Evolutionary conservation across 768 basidiomycete species (phyloP).

Genomic region (Pisolithus albus): DNA sequence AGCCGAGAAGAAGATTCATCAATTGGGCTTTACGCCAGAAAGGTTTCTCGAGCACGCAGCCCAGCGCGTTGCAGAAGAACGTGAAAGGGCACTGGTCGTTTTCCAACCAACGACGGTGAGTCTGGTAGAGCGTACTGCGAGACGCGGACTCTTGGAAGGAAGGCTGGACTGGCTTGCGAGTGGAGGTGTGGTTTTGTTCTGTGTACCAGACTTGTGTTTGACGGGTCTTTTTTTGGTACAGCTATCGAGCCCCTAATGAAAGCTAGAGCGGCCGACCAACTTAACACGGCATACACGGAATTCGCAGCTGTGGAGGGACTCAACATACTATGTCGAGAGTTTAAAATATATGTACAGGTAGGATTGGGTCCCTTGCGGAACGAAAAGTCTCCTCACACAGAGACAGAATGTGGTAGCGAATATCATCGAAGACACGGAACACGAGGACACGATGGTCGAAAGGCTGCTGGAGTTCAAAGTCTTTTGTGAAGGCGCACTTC

Average conservation of each 20-base stretch:
- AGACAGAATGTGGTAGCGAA: slow-evolving; percentile 46
- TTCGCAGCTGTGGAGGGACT: slow-evolving; percentile 53
- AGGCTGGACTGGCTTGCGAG: slow-evolving; percentile 39
- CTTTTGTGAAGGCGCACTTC: slow-evolving; percentile 45
- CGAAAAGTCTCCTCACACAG: not conserved
- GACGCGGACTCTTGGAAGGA: slow-evolving; percentile 43
- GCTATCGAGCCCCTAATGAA: slow-evolving; percentile 51
- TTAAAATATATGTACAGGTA: slow-evolving; percentile 58
- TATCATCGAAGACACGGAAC: slow-evolving; percentile 57
- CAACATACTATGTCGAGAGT: slow-evolving; percentile 50
- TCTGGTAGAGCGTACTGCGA: slow-evolving; percentile 46
- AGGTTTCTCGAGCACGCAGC: slow-evolving; percentile 48
- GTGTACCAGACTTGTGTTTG: slow-evolving; percentile 18
- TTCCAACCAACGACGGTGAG: slow-evolving; percentile 44
- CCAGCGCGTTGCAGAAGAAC: slow-evolving; percentile 49
- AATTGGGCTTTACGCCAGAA: slow-evolving; percentile 32
- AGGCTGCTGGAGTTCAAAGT: slow-evolving; percentile 63
- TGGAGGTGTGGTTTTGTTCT: slow-evolving; percentile 32
- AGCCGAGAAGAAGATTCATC: slow-evolving; percentile 33
- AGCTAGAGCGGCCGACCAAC: slow-evolving; percentile 33
- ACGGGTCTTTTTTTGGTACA: slow-evolving; percentile 16
- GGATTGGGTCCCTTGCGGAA: slow-evolving; percentile 2
- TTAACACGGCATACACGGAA: slow-evolving; percentile 52
- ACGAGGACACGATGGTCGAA: slow-evolving; percentile 75
- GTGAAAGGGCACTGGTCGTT: slow-evolving; percentile 43